phyloP scores from a whole-genome alignment of 371 early-diverging fungal genomes.

The Rhizopus delemar region DNA sequence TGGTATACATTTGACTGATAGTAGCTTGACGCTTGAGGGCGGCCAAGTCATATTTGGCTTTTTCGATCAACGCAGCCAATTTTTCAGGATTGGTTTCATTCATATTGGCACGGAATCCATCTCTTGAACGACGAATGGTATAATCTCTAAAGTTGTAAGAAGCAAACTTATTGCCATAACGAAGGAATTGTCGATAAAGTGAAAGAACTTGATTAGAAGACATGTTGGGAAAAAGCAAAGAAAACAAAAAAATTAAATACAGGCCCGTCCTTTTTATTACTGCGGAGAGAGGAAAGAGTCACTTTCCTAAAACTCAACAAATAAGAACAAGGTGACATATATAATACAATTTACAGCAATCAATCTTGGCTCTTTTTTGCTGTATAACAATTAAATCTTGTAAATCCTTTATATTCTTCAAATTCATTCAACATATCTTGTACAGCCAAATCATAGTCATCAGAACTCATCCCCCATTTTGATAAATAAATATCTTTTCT shows the following conservation, averaged over 20 bases:
- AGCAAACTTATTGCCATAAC: constrained; percentile 61
- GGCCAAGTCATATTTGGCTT: constrained; percentile 61
- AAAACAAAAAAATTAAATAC: constrained; percentile 4
- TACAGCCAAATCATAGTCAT: constrained; percentile 49
- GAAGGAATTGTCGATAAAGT: constrained; percentile 67
- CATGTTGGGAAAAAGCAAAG: constrained; percentile 17
- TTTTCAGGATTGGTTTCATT: constrained; percentile 58
- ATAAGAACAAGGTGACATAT: background rate
- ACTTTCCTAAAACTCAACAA: background rate
- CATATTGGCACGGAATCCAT: constrained; percentile 65
- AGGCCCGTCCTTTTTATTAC: background rate
- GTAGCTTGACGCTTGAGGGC: constrained; percentile 68
- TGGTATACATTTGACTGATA: constrained; percentile 61
- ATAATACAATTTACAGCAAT: background rate
- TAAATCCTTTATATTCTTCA: constrained; percentile 50
- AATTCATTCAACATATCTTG: constrained; percentile 48
- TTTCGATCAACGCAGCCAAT: constrained; percentile 51
- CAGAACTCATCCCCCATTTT: constrained; percentile 43
- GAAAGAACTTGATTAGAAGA: constrained; percentile 51
- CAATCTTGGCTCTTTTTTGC: constrained; percentile 24
- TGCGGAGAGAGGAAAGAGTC: background rate
- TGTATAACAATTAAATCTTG: constrained; percentile 47
- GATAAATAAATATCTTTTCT: constrained; percentile 36
- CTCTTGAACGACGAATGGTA: constrained; percentile 65
- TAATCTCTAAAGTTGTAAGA: constrained; percentile 78